Conservation (phyloP, 805 yeast genomes). For the Candida argentea region DNA sequence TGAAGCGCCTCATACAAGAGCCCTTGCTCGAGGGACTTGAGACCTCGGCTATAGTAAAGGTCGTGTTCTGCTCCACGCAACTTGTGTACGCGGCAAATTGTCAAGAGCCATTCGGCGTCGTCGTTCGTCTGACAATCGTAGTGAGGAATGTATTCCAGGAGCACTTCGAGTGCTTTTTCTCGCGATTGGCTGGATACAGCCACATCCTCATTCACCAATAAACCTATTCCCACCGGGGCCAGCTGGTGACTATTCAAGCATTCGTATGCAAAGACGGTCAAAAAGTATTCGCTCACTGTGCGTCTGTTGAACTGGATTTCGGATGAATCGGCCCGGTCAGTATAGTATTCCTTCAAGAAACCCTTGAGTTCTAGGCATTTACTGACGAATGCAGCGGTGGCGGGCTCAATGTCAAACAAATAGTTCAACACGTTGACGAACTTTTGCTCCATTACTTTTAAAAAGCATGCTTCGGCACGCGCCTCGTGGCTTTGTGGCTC, state of each 20-base stretch:
- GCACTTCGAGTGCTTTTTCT: constrained; percentile 21
- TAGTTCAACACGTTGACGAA: constrained; percentile 47
- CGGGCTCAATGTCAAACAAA: constrained; percentile 48
- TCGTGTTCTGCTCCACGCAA: constrained; percentile 47
- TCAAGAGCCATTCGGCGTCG: constrained; percentile 70
- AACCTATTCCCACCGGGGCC: constrained; percentile 63
- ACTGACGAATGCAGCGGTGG: constrained; percentile 55
- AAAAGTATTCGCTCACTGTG: constrained; percentile 44
- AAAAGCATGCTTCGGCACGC: constrained; percentile 31
- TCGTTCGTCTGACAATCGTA: constrained; percentile 57
- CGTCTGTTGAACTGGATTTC: constrained; percentile 8
- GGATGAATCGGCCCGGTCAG: constrained; percentile 5
- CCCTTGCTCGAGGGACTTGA: constrained; percentile 42
- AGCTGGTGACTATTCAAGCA: constrained; percentile 42
- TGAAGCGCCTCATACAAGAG: constrained; percentile 52
- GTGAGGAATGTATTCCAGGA: constrained; percentile 50
- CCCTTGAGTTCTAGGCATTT: constrained; percentile 59
- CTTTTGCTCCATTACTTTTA: constrained; percentile 46
- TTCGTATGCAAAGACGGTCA: constrained; percentile 45
- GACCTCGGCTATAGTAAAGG: constrained; percentile 41
- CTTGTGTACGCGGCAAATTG: constrained; percentile 60
- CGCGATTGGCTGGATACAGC: constrained; percentile 35
- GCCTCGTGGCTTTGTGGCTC: constrained; percentile 21
- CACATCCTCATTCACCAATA: constrained; percentile 32
- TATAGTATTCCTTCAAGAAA: constrained; percentile 32